These are phyloP conservation scores for Myotisia sp. DNA, from an alignment of 2,329 filamentous ascomycete genomes.

Conservation along the genomic window DNA sequence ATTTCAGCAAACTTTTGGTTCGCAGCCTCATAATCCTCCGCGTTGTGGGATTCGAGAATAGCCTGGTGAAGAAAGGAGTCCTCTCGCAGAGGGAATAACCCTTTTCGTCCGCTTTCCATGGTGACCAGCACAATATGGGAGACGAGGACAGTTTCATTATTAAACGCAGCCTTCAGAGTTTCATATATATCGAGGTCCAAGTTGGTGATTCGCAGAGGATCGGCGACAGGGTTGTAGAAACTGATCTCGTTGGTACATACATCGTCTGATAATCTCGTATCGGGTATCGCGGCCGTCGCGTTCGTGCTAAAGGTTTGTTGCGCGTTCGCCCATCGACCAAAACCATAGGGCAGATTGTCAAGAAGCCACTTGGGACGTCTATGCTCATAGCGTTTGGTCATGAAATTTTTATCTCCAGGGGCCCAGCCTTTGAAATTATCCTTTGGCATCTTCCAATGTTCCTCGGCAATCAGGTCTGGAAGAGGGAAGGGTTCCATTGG, in stretches of 20 bases:
- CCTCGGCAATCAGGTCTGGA: conserved; percentile 14
- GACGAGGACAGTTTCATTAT: conserved; percentile 16
- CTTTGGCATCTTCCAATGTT: conserved; percentile 17
- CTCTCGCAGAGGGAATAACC: conserved; percentile 19
- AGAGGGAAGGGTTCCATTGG: conserved; percentile 17
- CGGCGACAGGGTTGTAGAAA: conserved; percentile 18
- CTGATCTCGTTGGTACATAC: conserved; percentile 5
- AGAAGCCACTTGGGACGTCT: conserved; percentile 15
- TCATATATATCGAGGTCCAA: conserved; percentile 17
- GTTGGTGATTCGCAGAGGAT: conserved; percentile 22
- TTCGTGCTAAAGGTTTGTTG: neutral
- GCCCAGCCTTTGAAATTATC: conserved; percentile 22
- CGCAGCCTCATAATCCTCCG: conserved; percentile 10
- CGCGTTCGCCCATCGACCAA: conserved; percentile 15
- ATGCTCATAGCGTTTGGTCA: conserved; percentile 8
- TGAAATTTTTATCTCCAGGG: conserved; percentile 11
- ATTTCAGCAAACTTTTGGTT: conserved; percentile 16
- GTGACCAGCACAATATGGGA: conserved; percentile 20
- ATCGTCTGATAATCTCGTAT: neutral
- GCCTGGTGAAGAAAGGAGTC: conserved; percentile 18
- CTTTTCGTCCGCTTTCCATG: conserved; percentile 22
- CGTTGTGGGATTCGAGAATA: conserved; percentile 16
- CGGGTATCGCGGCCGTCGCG: neutral
- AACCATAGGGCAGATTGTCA: conserved; percentile 16
- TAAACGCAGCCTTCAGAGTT: conserved; percentile 15